Percentiles rank a stretch among this genome's conserved stretches.
phyloP scores from a whole-genome alignment of 495 filamentous ascomycete genomes.

The Chaetomium fimeti region DNA sequence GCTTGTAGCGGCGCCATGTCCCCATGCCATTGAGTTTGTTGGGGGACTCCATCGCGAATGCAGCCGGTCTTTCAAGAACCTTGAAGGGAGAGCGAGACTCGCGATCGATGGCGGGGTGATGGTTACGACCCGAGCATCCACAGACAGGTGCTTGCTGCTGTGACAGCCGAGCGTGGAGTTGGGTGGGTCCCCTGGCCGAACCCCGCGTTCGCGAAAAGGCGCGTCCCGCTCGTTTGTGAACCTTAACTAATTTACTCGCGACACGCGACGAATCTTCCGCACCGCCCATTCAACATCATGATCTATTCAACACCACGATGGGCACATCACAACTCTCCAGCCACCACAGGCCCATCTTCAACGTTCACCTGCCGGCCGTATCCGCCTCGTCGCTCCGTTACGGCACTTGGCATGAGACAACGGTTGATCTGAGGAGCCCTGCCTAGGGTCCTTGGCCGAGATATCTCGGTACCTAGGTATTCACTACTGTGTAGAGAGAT shows the following conservation, averaged over 20 bases:
- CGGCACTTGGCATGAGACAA: too few species aligned
- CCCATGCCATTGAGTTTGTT: conserved; percentile 20
- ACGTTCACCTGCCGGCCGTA: too few species aligned
- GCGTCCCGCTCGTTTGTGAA: not conserved
- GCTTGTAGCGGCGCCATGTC: conserved; percentile 30
- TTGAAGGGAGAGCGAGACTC: too few species aligned
- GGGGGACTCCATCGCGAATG: not conserved
- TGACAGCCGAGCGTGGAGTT: not conserved
- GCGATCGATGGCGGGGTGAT: too few species aligned
- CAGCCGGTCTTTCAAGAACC: not conserved
- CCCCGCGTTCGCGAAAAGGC: not conserved
- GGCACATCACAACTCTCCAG: not conserved
- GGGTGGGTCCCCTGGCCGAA: not conserved
- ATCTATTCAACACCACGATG: not conserved
- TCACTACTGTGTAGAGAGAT: too few species aligned
- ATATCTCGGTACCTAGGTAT: too few species aligned
- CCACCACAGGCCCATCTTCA: too few species aligned
- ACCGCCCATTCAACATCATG: not conserved
- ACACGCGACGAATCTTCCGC: not conserved
- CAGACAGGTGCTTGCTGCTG: not conserved
- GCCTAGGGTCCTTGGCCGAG: too few species aligned
- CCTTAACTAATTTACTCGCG: too few species aligned
- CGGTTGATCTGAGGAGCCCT: too few species aligned
- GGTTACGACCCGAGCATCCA: too few species aligned
- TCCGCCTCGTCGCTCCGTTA: too few species aligned